Evolutionary conservation across 257 asterid species (phyloP), one percentile per base, ranked within the genome.

Genomic region (Linaria vulgaris): DNA sequence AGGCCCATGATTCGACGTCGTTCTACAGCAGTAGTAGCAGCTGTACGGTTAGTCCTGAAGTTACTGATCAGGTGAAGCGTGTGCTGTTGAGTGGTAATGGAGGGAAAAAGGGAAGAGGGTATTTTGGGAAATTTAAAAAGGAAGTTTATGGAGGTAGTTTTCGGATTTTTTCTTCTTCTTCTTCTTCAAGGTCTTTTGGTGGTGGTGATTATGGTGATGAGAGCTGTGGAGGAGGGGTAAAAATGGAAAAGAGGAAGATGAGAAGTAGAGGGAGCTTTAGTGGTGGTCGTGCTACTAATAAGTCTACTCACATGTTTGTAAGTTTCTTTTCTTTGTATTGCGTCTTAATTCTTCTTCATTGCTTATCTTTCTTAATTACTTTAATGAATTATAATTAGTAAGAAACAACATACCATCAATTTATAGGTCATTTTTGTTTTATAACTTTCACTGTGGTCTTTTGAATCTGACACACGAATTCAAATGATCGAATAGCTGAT

Each of bases 231-330:
- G 49, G 63, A n/a, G 47, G 58, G 61, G 62, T 16, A 9, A 72
- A 69, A 23, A 59, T 68, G 53, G 68, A 55, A 12, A 19, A 57
- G 14, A 78, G 64, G 41, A 34, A 3, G 10, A 60, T 69, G 48
- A 54, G 23, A 19, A 79, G 89, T 56, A 73, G 72, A 64, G 86
- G 77, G 23, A 89, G 95, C 78, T 77, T 75, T 69, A 73, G 82
- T 8, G 10, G 41, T 13, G 19, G 0, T 44, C 16, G 4, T 34
- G 11, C 5, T 34, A 7, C 41, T 6, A 44, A 27, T 27, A 27
- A 13, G 49, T 44, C 49, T 12, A 44, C 78, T 66, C 91, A 75
- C 55, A 59, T 85, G 20, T 80, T 88, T 95, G 97, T 88, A 73
- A 68, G 63, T 68, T 24, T 11, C 12, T 48, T 4, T 8, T 34